Evolutionary conservation across 2,329 filamentous ascomycete genomes (phyloP), one percentile per base, ranked within the genome.

Genomic region (Sclerotiophoma versabilis): DNA sequence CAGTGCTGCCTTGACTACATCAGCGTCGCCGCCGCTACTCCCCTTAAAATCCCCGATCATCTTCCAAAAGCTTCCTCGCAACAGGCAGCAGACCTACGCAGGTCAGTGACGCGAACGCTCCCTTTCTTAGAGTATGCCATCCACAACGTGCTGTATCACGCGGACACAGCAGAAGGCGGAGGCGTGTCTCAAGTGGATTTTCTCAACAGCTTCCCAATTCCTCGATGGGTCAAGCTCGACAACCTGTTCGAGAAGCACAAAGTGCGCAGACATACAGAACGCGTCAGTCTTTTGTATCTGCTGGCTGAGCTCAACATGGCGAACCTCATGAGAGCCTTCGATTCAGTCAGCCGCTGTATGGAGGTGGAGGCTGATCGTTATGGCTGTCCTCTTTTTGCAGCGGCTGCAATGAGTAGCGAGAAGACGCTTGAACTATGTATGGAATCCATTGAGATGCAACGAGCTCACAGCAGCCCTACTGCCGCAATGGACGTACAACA

Each of bases 111-210:
- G 1, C 6, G 43, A 2, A 59, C 57, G 11, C 79, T 74, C 47
- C 77, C 80, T 1, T 82, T 85, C 38, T 66, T 85, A 5, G 57
- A 77, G 42, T 83, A 83, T 60, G 75, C 80, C 15, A 64, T 74
- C 14, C 57, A 65, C 5, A 70, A 79, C 46, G 33, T 81, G 9
- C 63, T 82, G 14, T 54, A 64, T 39, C 80, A 83, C 50, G 73
- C 79, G 9, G 62, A 82, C 34, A 23, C 15, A 27, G 76, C 79
- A 33, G 62, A 71, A 47, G 54, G 60, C 4, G 10, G 27, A 15
- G 58, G 52, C 2, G 60, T 76, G 17, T 41, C 47, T 20, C 65
- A 69, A 19, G 23, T 17, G 5, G 10, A 41, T 3, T 66, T 65
- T 38, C 37, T 69, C 8, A 6, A 53, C 2, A 46, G 9, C n/a